phyloP scores from a whole-genome alignment of 257 asterid species.

The Przewalskia tangutica region DNA sequence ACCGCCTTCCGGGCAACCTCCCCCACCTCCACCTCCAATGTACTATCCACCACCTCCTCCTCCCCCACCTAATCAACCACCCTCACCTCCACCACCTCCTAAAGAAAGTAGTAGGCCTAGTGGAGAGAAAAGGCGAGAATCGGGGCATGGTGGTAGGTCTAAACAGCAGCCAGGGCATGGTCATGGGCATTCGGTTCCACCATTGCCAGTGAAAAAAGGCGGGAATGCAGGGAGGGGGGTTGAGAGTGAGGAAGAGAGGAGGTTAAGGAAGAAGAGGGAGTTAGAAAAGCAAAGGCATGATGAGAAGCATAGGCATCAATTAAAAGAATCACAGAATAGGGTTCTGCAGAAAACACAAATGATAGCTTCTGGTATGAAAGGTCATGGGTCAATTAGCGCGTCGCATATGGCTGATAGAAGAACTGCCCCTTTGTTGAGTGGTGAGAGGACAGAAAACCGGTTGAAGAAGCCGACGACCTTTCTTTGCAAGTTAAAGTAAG shows the following conservation, averaged over 20 bases:
- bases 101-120: slow-evolving; percentile 41
- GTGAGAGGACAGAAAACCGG: slow-evolving; percentile 78
- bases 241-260: slow-evolving; percentile 93
- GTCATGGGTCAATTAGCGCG: slow-evolving; percentile 69
- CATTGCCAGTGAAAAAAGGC: slow-evolving; percentile 28
- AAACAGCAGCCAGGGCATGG: slow-evolving; percentile 13
- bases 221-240: slow-evolving; percentile 30
- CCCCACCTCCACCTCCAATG: slow-evolving; percentile 38
- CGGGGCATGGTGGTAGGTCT: slow-evolving; percentile 16
- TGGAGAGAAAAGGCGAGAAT: slow-evolving; percentile 18
- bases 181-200: slow-evolving; percentile 46
- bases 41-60: slow-evolving; percentile 48
- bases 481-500: slow-evolving; percentile 97
- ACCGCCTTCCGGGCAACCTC: slow-evolving; percentile 38
- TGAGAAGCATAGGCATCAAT: slow-evolving; percentile 66
- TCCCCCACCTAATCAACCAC: slow-evolving; percentile 50
- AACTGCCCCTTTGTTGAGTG: slow-evolving; percentile 56
- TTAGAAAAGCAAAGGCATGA: slow-evolving; percentile 78
- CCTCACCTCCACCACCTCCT: slow-evolving; percentile 59
- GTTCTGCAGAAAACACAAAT: slow-evolving; percentile 77
- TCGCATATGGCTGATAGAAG: slow-evolving; percentile 80
- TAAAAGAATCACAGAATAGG: slow-evolving; percentile 71
- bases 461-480: slow-evolving; percentile 94
- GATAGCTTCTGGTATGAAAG: slow-evolving; percentile 66
- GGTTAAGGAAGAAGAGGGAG: slow-evolving; percentile 69